Evolutionary conservation across 345 rosid species (phyloP), one percentile per base, ranked within the genome.

Genomic region (Murraya paniculata): DNA sequence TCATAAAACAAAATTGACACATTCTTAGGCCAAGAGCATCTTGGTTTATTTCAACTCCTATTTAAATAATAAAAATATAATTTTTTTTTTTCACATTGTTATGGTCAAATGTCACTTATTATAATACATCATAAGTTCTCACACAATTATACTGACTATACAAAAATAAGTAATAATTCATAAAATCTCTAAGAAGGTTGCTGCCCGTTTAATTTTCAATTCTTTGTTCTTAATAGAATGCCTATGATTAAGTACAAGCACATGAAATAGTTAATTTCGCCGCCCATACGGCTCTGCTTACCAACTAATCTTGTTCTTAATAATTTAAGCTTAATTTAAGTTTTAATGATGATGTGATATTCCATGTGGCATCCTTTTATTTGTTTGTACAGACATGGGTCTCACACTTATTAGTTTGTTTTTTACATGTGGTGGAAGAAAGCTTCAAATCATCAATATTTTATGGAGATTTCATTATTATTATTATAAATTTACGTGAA

Each of bases 331-430:
- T 27, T 50, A n/a, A 31, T 30, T 75, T 50, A 27, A 75, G 14
- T 7, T 22, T 74, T 33, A 27, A 48, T 22, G 22, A 14, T 39
- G 28, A 4, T 21, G 53, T 27, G 39, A 35, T 21, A 75, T 64
- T 48, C n/a, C 62, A 64, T 10, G 38, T 64, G 78, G 78, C 78
- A 75, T 48, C 9, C 18, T 14, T 9, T 25, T 50, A 66, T 59
- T 25, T 48, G 14, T 41, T 75, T 75, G 62, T n/a, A 50, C 11
- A 45, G 30, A 28, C 35, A 64, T 64, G 48, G 10, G 18, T 64
- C 64, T 75, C 64, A 5, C 5, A 21, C n/a, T 27, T 4, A 30
- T 30, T 30, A 36, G 24, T 45, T 74, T 48, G 60, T 3, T 48
- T 64, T 45, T 4, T 11, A 45, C 50, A 25, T 25, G 55, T 1